A percentile compares a stretch with the other conserved stretches of the same genome.
Conservation (phyloP, 2,329 filamentous ascomycete genomes). For the Monilinia aucupariae region DNA sequence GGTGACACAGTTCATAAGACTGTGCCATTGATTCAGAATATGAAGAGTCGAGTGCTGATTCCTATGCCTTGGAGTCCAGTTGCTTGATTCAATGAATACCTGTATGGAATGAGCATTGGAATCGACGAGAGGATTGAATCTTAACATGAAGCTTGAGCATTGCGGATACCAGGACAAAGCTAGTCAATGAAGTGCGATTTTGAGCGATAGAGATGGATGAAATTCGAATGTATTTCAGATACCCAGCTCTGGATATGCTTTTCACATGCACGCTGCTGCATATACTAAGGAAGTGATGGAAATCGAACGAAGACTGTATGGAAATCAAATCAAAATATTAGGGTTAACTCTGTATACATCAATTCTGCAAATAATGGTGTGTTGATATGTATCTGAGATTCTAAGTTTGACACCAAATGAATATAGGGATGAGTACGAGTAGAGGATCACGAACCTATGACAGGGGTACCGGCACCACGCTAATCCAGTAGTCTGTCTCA, state of each 20-base stretch:
- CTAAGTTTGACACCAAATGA: not conserved
- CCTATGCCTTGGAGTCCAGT: constrained; percentile 97
- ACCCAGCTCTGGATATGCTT: not conserved
- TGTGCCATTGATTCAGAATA: constrained; percentile 89
- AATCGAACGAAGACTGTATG: not conserved
- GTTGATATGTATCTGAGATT: not conserved
- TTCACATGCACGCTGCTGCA: constrained; percentile 22
- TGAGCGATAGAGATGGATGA: not conserved
- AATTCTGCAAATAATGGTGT: not conserved
- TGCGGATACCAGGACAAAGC: constrained; percentile 4
- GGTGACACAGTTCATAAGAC: constrained; percentile 97
- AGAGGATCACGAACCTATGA: too few relatives aligned
- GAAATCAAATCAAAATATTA: not conserved
- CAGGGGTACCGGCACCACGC: not conserved
- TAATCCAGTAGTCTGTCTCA: not conserved
- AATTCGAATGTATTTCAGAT: not conserved
- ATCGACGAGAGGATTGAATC: not conserved
- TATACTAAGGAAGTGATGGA: not conserved
- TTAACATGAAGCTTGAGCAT: not conserved
- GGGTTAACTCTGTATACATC: not conserved
- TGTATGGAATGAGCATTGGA: not conserved
- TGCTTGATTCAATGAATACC: constrained; percentile 37
- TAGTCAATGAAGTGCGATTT: constrained; percentile 1
- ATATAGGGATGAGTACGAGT: too few relatives aligned
- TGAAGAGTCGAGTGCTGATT: constrained; percentile 91